Percentiles rank a stretch among this genome's conserved stretches.
Conservation (phyloP, 345 rosid genomes). For the Aurinia saxatilis region DNA sequence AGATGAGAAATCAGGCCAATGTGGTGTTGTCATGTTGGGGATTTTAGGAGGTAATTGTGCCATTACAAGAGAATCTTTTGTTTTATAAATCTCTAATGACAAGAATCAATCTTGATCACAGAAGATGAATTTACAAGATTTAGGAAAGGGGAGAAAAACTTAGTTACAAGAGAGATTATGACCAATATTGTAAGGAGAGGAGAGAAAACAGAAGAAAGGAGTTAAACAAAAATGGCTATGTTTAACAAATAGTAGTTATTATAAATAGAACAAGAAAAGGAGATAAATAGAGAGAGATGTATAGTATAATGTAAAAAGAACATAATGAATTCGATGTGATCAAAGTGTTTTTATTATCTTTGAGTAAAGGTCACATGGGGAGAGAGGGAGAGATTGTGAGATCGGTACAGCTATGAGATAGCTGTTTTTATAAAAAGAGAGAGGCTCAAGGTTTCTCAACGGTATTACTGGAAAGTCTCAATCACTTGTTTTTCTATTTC, state of each 20-base stretch:
- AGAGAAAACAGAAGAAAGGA: constrained; percentile 17
- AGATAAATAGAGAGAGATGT: neutral
- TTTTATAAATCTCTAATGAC: neutral
- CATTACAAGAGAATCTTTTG: constrained; percentile 27
- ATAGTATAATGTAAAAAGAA: neutral
- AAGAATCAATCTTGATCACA: neutral
- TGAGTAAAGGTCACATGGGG: constrained; percentile 46
- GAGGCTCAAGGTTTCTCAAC: constrained; percentile 41
- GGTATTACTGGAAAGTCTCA: constrained; percentile 78
- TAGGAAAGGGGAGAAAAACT: neutral
- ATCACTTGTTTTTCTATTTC: constrained; percentile 8
- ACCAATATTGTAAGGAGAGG: constrained; percentile 16
- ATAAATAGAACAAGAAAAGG: constrained; percentile 13
- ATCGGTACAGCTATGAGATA: constrained; percentile 67
- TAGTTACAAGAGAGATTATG: constrained; percentile 3
- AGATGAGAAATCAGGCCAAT: constrained; percentile 64
- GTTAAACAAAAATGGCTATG: constrained; percentile 27
- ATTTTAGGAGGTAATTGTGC: constrained; percentile 94
- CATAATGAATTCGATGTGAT: constrained; percentile 14
- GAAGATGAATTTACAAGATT: neutral
- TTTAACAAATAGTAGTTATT: constrained; percentile 22
- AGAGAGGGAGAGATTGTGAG: constrained; percentile 14
- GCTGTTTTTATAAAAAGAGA: constrained; percentile 49
- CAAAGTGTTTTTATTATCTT: constrained; percentile 19
- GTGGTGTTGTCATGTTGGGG: constrained; percentile 56